Evolutionary conservation across 305 asterid species (phyloP).

Genomic region (Solanum aculeatissimum): DNA sequence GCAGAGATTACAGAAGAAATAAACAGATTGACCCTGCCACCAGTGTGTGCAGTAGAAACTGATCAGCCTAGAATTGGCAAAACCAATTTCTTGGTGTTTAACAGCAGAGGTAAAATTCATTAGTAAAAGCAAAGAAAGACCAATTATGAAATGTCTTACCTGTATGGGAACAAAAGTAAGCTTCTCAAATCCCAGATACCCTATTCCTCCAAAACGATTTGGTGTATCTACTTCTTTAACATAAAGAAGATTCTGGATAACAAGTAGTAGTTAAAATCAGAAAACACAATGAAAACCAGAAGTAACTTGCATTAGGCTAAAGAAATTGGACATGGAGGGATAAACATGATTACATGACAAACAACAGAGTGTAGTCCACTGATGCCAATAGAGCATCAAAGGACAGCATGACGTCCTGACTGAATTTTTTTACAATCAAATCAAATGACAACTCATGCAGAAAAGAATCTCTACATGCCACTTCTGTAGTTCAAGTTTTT

Average conservation of each 20-base stretch:
- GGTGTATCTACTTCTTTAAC: slow-evolving; percentile 78
- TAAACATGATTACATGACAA: background rate
- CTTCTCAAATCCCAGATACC: slow-evolving; percentile 86
- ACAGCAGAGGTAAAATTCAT: background rate
- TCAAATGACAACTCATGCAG: background rate
- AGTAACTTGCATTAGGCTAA: background rate
- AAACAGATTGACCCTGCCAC: background rate
- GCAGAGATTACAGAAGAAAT: background rate
- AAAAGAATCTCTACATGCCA: background rate
- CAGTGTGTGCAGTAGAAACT: background rate
- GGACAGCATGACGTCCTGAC: background rate
- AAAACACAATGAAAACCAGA: slow-evolving; percentile 3
- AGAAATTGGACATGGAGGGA: background rate
- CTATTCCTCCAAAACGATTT: slow-evolving; percentile 80
- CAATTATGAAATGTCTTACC: slow-evolving; percentile 26
- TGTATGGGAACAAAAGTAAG: slow-evolving; percentile 94
- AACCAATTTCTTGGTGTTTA: background rate
- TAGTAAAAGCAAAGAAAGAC: background rate
- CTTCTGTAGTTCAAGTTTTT: background rate
- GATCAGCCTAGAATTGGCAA: background rate
- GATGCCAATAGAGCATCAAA: background rate
- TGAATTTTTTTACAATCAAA: background rate
- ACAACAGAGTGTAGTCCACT: background rate
- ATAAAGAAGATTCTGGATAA: slow-evolving; percentile 72
- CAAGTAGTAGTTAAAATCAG: slow-evolving; percentile 10